Percentiles rank a stretch among this genome's conserved stretches.
Conservation (phyloP, 2,329 filamentous ascomycete genomes). For the Aurifilum marmelostoma region DNA sequence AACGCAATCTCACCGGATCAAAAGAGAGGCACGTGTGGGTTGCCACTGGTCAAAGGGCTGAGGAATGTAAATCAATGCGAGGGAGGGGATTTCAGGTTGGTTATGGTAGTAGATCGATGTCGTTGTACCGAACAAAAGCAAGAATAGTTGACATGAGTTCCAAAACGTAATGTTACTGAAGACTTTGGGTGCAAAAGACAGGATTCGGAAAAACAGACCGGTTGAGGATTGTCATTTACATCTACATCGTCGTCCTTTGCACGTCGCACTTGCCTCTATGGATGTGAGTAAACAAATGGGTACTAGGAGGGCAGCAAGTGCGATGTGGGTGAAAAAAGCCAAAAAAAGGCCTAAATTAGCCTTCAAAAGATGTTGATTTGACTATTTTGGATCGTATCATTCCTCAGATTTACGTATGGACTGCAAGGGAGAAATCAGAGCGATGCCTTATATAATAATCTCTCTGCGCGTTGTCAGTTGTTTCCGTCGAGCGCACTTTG, state of each 20-base stretch:
- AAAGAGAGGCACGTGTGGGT: not conserved
- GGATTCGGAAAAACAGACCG: not conserved
- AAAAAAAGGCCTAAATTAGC: not conserved
- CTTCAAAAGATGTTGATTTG: not conserved
- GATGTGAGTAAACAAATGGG: not conserved
- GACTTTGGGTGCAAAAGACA: not conserved
- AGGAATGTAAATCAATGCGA: slow-evolving; percentile 4
- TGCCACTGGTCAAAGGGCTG: not conserved
- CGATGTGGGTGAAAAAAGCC: not conserved
- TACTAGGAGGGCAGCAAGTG: not conserved
- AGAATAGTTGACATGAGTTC: not conserved
- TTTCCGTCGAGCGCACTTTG: not conserved
- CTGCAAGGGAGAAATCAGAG: not conserved
- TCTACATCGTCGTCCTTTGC: not conserved
- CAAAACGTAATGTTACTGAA: not conserved
- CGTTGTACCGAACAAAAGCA: not conserved
- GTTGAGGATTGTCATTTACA: not conserved
- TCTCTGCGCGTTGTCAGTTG: not conserved
- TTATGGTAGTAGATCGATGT: not conserved
- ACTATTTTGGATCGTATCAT: not conserved
- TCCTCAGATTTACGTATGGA: not conserved
- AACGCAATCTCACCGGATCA: not conserved
- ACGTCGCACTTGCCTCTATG: not conserved
- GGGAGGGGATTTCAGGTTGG: not conserved
- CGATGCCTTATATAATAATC: not conserved